Base-by-base conservation (phyloP, 106 monocot genomes). In the Acorus gramineus region DNA sequence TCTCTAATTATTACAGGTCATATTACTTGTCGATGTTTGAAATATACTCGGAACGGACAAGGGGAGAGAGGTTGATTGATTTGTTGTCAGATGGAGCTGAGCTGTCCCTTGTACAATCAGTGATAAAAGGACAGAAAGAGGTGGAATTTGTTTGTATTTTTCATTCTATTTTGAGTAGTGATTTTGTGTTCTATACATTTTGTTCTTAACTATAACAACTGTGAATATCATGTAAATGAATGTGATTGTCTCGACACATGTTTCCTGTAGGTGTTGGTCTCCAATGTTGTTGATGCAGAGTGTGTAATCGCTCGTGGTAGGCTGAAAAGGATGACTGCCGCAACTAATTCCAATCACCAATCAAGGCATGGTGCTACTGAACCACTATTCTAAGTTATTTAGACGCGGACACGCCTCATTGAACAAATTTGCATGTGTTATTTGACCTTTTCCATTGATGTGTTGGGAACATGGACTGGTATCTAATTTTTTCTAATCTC, bases 21-120 rank as follows among this genome's bases (percentile, higher is more conserved):
- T 85, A 79, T 79, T 83, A 74, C 70, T 44, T 93, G 11, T 88
- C 93, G 42, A 85, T 93, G 82, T 82, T 93, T 69, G 93, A 93
- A 69, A 93, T 93, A 71, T 71, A 78, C 67, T 93, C 86, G 57
- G 85, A 80, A 65, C 64, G 78, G 60, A 88, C 88, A 9, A 93
- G 80, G 70, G 82, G 80, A 56, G 93, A 93, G 60, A 82, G 65
- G 54, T 80, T 93, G 28, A 55, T 85, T 71, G 93, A 93, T 76
- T 62, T 93, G 52, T 81, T 72, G 6, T 56, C 75, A 60, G 64
- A 69, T 66, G 71, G 57, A 46, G 50, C 14, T 4, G 87, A 92
- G 11, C 10, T 81, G 8, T 60, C 73, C 14, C 63, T 85, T 50
- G 79, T 78, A 49, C 80, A 80, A 59, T 76, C 80, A 59, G 64